phyloP scores from a whole-genome alignment of 345 rosid genomes.

The Eucalyptus erythrocorys region DNA sequence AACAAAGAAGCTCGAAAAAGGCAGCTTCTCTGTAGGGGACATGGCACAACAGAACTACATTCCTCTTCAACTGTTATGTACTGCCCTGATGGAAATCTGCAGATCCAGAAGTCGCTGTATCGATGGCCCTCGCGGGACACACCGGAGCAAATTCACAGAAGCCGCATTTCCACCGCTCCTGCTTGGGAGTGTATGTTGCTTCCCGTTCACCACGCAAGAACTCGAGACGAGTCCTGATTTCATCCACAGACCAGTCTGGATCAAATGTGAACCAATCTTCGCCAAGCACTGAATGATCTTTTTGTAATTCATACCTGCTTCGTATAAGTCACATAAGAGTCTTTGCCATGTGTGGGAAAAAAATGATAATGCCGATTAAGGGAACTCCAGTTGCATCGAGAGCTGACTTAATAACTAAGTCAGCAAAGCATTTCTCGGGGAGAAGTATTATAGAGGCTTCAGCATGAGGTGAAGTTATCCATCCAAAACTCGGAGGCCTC shows the following conservation, averaged over 20 bases:
- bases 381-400: neutral
- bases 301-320: slow-evolving; percentile 66
- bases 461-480: neutral
- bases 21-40: neutral
- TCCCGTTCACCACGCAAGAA: slow-evolving; percentile 61
- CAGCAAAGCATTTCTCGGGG: neutral
- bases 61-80: neutral
- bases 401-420: neutral
- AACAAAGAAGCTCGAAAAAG: neutral
- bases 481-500: neutral
- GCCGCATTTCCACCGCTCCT: slow-evolving; percentile 83
- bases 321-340: neutral
- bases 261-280: slow-evolving; percentile 54
- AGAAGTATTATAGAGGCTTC: neutral
- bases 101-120: neutral
- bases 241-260: slow-evolving; percentile 35
- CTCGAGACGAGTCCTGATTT: slow-evolving; percentile 27
- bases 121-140: slow-evolving; percentile 23
- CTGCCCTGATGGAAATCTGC: neutral
- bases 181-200: slow-evolving; percentile 44
- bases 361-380: neutral
- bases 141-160: slow-evolving; percentile 38
- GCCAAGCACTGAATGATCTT: slow-evolving; percentile 49
- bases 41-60: neutral
- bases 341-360: neutral